Evolutionary conservation across 2,329 filamentous ascomycete genomes (phyloP).

Genomic region (Macrophomina tecta): DNA sequence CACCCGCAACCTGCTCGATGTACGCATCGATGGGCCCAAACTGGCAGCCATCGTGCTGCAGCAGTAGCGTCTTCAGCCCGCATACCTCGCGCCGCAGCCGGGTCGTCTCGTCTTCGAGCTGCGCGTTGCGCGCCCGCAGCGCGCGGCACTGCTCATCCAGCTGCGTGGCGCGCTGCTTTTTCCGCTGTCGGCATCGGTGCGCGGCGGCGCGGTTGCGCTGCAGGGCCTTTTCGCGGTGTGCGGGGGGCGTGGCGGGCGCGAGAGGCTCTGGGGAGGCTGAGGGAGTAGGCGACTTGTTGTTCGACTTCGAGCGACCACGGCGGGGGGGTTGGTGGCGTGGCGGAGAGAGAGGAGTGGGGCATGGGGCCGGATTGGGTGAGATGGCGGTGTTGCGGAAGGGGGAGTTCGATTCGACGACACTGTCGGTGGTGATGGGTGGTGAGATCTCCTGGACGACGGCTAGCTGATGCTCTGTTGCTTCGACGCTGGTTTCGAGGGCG

Average conservation of each 20-base stretch:
- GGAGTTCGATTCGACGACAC: no score
- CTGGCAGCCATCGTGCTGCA: slow-evolving; percentile 36
- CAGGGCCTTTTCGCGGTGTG: slow-evolving; percentile 63
- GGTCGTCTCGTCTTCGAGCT: slow-evolving; percentile 31
- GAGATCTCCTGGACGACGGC: no score
- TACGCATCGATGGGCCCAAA: background rate
- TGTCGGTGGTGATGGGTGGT: no score
- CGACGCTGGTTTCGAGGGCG: no score
- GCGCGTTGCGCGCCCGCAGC: slow-evolving; percentile 37
- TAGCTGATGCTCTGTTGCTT: no score
- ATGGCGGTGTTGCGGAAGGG: no score
- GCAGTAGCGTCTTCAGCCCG: slow-evolving; percentile 25
- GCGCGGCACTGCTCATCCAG: slow-evolving; percentile 49
- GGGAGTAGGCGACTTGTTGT: background rate
- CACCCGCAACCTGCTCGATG: background rate
- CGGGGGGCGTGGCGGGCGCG: background rate
- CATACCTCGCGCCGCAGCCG: background rate
- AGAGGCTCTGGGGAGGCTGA: background rate
- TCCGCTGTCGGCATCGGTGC: slow-evolving; percentile 71
- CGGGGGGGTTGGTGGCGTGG: no score
- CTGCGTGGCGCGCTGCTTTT: slow-evolving; percentile 56
- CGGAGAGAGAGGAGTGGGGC: no score
- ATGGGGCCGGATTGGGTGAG: no score
- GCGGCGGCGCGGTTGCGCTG: slow-evolving; percentile 71
- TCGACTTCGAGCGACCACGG: no score